Conservation (phyloP, 1,284 basidiomycete species). For the Rhodotorula sp. region DNA sequence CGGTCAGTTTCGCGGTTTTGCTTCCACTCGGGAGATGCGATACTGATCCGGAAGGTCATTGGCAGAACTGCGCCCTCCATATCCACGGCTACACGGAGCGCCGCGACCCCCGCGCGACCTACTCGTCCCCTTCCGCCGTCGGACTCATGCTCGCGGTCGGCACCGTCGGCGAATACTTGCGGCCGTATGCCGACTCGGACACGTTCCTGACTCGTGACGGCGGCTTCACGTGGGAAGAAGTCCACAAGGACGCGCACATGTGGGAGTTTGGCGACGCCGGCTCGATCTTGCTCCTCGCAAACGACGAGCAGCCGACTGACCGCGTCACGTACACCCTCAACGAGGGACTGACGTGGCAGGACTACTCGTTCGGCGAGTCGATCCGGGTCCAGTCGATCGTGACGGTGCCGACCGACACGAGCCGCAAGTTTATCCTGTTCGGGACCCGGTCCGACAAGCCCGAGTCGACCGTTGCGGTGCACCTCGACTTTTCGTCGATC, state of each 20-base stretch:
- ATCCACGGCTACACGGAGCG: slow-evolving; percentile 96
- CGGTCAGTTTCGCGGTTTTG: slow-evolving; percentile 62
- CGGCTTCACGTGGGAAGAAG: slow-evolving; percentile 97
- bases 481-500: slow-evolving; percentile 83
- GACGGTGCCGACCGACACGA: slow-evolving; percentile 86
- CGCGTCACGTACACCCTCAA: slow-evolving; percentile 83
- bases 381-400: slow-evolving; percentile 75
- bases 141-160: slow-evolving; percentile 95
- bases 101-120: slow-evolving; percentile 81
- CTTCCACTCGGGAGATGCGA: slow-evolving; percentile 55
- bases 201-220: slow-evolving; percentile 95
- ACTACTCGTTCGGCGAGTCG: slow-evolving; percentile 79
- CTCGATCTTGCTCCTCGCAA: slow-evolving; percentile 85
- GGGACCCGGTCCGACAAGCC: slow-evolving; percentile 61
- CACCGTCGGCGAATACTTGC: slow-evolving; percentile 85
- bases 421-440: slow-evolving; percentile 83
- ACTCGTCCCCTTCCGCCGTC: slow-evolving; percentile 83
- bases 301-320: slow-evolving; percentile 91
- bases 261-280: slow-evolving; percentile 99
- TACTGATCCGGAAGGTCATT: slow-evolving; percentile 49
- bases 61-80: slow-evolving; percentile 77
- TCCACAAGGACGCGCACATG: slow-evolving; percentile 94
- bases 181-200: slow-evolving; percentile 80
- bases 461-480: slow-evolving; percentile 66
- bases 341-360: slow-evolving; percentile 81